Percentiles rank a stretch among this genome's conserved stretches.
These are phyloP conservation scores for Chenopodium suecicum DNA, from an alignment of 148 eudicot genomes.

Conservation along the genomic window DNA sequence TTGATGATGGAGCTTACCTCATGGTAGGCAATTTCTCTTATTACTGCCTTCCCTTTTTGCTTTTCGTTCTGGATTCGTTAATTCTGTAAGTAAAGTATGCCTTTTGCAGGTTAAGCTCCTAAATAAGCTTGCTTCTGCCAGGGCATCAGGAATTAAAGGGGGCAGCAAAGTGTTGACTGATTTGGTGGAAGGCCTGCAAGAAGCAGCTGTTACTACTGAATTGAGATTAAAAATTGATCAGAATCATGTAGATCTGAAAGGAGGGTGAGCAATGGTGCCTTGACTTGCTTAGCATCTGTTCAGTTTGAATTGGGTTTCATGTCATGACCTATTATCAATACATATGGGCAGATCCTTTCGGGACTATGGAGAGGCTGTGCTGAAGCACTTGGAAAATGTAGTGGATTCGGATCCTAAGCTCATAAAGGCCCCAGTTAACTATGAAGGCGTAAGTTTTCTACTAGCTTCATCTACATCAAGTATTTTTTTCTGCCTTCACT, in stretches of 20 bases:
- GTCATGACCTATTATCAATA: constrained; percentile 16
- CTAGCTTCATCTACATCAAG: neutral
- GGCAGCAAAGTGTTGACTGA: constrained; percentile 94
- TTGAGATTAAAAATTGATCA: constrained; percentile 83
- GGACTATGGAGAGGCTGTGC: constrained; percentile 82
- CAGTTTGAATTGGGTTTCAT: neutral
- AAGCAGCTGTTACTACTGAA: constrained; percentile 75
- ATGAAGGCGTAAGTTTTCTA: constrained; percentile 85
- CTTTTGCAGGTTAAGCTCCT: constrained; percentile 75
- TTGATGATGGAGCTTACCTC: constrained; percentile 98
- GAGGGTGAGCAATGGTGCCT: constrained; percentile 62
- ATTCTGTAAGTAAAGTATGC: constrained; percentile 10
- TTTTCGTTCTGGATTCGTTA: neutral
- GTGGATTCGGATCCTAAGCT: constrained; percentile 68
- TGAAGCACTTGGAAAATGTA: constrained; percentile 67
- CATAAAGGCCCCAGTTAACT: constrained; percentile 80
- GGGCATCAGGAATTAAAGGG: constrained; percentile 59
- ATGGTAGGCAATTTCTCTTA: constrained; percentile 53
- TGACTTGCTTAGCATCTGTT: constrained; percentile 13
- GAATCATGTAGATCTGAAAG: constrained; percentile 74
- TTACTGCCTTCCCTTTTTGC: neutral
- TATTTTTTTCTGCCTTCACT: neutral
- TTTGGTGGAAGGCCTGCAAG: constrained; percentile 79
- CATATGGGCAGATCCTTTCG: constrained; percentile 68
- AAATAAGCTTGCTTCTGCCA: constrained; percentile 93